Evolutionary conservation across 1,139 yeast species (phyloP).

Genomic region (Arxiozyma slooffiae): DNA sequence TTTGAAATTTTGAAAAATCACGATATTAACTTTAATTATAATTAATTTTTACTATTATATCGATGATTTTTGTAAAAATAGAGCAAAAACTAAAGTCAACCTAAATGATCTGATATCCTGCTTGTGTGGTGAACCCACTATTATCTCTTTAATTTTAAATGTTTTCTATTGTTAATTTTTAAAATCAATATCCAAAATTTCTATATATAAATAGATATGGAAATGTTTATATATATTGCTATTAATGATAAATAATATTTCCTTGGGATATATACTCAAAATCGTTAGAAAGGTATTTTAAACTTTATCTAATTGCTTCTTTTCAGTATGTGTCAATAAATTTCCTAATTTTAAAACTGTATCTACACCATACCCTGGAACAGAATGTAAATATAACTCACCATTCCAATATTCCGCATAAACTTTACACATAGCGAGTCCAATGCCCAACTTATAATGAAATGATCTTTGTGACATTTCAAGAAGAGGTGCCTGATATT

Average conservation of each 20-base stretch:
- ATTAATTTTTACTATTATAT: neutral
- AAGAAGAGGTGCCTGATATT: conserved; percentile 37
- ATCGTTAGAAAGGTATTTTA: neutral
- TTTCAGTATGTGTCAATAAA: conserved; percentile 58
- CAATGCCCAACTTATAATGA: conserved; percentile 68
- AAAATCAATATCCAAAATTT: too few species aligned
- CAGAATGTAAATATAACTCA: conserved; percentile 63
- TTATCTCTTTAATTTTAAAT: too few species aligned
- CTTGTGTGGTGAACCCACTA: neutral
- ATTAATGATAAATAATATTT: too few species aligned
- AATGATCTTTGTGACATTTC: conserved; percentile 63
- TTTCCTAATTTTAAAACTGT: conserved; percentile 71
- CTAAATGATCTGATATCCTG: neutral
- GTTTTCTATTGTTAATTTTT: too few species aligned
- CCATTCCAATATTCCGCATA: conserved; percentile 98
- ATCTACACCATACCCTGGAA: conserved; percentile 89
- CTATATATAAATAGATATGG: neutral
- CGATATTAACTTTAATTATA: too few species aligned
- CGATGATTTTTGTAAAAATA: too few species aligned
- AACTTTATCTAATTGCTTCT: conserved; percentile 69
- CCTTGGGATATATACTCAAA: neutral
- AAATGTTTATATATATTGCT: too few species aligned
- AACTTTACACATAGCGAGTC: conserved; percentile 85
- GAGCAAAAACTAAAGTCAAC: too few species aligned
- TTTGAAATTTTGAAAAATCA: too few species aligned